Conservation (phyloP, 1,139 yeast species). For the Hyphopichia khmerensis region DNA sequence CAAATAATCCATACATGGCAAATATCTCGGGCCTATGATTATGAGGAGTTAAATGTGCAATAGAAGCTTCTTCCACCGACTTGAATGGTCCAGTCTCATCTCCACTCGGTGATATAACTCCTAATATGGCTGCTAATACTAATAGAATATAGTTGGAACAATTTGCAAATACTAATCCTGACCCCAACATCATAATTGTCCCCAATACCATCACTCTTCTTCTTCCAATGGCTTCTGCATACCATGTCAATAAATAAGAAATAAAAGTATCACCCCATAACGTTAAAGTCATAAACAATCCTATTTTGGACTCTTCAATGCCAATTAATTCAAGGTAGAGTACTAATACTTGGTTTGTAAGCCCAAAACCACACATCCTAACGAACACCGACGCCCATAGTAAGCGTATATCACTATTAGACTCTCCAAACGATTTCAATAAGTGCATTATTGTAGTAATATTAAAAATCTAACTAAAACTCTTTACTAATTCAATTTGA, state of each 20-base stretch:
- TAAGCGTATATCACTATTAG: conserved; percentile 55
- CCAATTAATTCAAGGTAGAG: conserved; percentile 60
- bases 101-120: conserved; percentile 85
- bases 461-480: no score
- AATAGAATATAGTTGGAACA: conserved; percentile 51
- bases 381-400: conserved; percentile 72
- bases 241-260: conserved; percentile 72
- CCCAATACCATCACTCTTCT: conserved; percentile 66
- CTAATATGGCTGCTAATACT: conserved; percentile 55
- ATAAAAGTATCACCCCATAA: conserved; percentile 75
- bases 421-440: conserved; percentile 21
- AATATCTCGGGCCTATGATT: conserved; percentile 70
- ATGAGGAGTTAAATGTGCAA: conserved; percentile 76
- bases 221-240: conserved; percentile 76
- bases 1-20: conserved; percentile 67
- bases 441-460: conserved; percentile 29
- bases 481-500: not conserved
- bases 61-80: conserved; percentile 81
- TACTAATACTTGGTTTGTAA: conserved; percentile 78
- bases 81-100: conserved; percentile 94
- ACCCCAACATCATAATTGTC: conserved; percentile 62
- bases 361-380: conserved; percentile 75
- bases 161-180: conserved; percentile 65
- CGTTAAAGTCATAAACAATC: conserved; percentile 81
- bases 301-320: conserved; percentile 60